These are phyloP conservation scores for Pseudocohnilembus persalinus DNA, from an alignment of 169 alveolate species.

Conservation along the genomic window DNA sequence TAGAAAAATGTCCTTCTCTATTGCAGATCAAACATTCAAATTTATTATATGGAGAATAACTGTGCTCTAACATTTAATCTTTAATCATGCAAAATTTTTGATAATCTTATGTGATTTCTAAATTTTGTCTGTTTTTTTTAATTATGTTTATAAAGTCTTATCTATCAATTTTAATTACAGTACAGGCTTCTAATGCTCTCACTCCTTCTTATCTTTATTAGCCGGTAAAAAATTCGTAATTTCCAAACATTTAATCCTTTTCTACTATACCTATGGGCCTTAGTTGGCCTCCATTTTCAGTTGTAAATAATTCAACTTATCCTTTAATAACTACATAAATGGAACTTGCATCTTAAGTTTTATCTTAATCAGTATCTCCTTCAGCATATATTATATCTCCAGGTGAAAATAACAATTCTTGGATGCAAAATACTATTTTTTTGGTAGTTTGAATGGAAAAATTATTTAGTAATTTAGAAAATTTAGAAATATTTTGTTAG, in stretches of 20 bases:
- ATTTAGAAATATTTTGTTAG: too few relatives aligned
- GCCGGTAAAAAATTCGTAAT: neutral
- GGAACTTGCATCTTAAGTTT: neutral
- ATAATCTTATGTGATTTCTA: too few relatives aligned
- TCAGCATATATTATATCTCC: too few relatives aligned
- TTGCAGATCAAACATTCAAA: neutral
- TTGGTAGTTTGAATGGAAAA: too few relatives aligned
- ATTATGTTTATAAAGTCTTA: too few relatives aligned
- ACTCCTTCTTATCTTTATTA: neutral
- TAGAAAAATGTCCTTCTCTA: neutral
- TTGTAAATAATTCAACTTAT: neutral
- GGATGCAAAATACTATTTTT: too few relatives aligned
- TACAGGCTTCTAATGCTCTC: neutral
- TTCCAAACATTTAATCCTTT: neutral
- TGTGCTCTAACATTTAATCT: neutral
- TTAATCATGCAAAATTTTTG: neutral
- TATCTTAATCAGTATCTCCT: neutral
- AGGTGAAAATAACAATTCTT: too few relatives aligned
- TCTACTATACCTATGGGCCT: neutral
- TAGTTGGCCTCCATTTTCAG: neutral
- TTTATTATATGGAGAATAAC: neutral
- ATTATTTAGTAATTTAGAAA: too few relatives aligned
- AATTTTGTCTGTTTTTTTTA: neutral
- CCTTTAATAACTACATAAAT: neutral
- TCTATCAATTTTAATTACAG: neutral